Evolutionary conservation across 257 asterid genomes (phyloP), one percentile per base, ranked within the genome.

Genomic region (Mentha longifolia): DNA sequence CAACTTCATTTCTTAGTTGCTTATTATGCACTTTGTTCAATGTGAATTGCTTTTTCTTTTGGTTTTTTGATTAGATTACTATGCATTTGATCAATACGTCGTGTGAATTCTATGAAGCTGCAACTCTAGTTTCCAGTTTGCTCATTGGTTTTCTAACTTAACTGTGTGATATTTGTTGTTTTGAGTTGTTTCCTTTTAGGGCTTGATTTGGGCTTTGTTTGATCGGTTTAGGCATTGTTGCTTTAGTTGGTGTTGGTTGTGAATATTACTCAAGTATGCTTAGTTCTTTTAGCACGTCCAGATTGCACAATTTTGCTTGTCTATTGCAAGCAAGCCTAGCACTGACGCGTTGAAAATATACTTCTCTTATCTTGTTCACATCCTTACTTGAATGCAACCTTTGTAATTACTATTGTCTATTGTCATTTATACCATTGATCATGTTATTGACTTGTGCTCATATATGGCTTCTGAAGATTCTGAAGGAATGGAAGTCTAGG

Each of bases 401-500:
- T 42, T 58, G 70, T 57, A 39, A 41, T 45, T 28, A 2, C 31
- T 47, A 57, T 50, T 68, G 41, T 68, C 10, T 9, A 41, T 33
- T 55, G 9, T 22, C 39, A 13, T 80, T 57, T 52, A 50, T 71
- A 35, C n/a, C 60, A 9, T n/a, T 46, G 33, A 25, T 31, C 15
- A 8, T 52, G 55, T 63, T 54, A 63, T 73, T 83, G 76, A 73
- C 54, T 56, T 51, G 46, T 65, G 45, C 41, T 45, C 61, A 41
- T 70, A 45, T 25, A 73, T 74, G 66, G 17, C 47, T 74, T 73
- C 7, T 77, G 78, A 86, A 94, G 99, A 67, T 78, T 65, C 35
- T 88, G 76, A 77, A 46, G 55, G 79, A 83, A 37, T 94, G 98
- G 99, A 87, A 87, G 81, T 79, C 87, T 50, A 87, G 96, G 81